Evolutionary conservation across 306 rosid species (phyloP).

Genomic region (Sicyos baderoa): DNA sequence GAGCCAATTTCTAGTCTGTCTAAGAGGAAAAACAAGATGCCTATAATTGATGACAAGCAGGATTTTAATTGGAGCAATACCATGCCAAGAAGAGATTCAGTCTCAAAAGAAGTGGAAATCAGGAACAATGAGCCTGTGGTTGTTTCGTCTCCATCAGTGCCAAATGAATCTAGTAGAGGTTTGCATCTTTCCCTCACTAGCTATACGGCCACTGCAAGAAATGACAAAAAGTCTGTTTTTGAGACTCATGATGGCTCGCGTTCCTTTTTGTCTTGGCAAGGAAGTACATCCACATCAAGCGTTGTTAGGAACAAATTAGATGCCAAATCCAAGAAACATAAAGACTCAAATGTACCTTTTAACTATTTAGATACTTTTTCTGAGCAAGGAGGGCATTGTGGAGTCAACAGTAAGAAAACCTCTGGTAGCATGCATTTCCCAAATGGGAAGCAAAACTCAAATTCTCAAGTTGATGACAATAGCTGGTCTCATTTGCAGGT

Average conservation of each 20-base stretch:
- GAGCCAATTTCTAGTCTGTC: conserved; percentile 42
- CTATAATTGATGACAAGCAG: conserved; percentile 32
- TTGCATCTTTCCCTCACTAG: conserved; percentile 57
- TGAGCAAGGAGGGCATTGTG: conserved; percentile 31
- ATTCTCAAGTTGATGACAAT: conserved; percentile 31
- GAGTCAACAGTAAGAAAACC: conserved; percentile 30
- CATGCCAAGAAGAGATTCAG: conserved; percentile 29
- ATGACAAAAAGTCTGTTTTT: conserved; percentile 38
- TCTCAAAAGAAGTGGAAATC: conserved; percentile 37
- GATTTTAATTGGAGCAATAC: conserved; percentile 33
- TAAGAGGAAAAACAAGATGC: conserved; percentile 56
- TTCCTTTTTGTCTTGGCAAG: conserved; percentile 44
- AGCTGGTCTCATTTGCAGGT: conserved; percentile 29
- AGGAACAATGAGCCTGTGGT: conserved; percentile 31
- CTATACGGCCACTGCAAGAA: conserved; percentile 36
- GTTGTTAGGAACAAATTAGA: conserved; percentile 32
- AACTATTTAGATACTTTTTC: conserved; percentile 29
- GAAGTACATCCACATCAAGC: conserved; percentile 36
- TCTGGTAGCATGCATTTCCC: conserved; percentile 26
- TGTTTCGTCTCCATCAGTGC: conserved; percentile 34
- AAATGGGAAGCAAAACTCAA: conserved; percentile 24
- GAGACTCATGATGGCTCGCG: conserved; percentile 38
- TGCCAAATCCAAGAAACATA: conserved; percentile 35
- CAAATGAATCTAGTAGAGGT: conserved; percentile 38
- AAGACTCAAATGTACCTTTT: conserved; percentile 34